These are phyloP conservation scores for Borealophlyctis nickersoniae DNA, from an alignment of 192 early-diverging fungal species.

Conservation along the genomic window DNA sequence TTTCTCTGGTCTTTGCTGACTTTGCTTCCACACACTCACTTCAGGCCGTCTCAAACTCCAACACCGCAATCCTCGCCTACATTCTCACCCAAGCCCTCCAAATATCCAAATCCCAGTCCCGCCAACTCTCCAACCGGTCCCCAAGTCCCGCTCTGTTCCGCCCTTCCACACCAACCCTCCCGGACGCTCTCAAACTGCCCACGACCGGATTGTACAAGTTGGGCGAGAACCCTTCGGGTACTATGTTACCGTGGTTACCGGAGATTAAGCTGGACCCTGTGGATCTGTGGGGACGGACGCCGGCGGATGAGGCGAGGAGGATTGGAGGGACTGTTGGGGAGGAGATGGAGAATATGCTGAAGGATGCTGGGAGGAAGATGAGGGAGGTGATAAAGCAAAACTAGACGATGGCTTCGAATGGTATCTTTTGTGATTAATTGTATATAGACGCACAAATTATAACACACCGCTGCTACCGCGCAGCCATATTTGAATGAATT, in stretches of 20 bases:
- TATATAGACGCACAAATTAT: too few species aligned
- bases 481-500: too few species aligned
- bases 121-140: neutral
- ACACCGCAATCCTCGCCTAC: slow-evolving; percentile 8
- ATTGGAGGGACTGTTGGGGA: slow-evolving; percentile 2
- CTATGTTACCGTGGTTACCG: slow-evolving; percentile 12
- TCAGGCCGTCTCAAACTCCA: neutral
- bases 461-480: too few species aligned
- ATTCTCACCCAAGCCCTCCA: neutral
- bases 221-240: neutral
- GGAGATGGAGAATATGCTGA: slow-evolving; percentile 14
- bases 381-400: slow-evolving; percentile 4
- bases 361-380: slow-evolving; percentile 5
- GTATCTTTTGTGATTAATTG: too few species aligned
- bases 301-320: slow-evolving; percentile 26
- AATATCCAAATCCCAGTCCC: neutral
- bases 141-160: neutral
- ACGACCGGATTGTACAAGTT: neutral
- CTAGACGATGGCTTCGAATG: too few species aligned
- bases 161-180: neutral
- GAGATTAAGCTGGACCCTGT: slow-evolving; percentile 29
- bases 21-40: neutral
- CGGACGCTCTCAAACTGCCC: too few species aligned
- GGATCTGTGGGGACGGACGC: slow-evolving; percentile 35
- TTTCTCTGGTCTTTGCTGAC: neutral